Evolutionary conservation across 441 rosid genomes (phyloP).

Genomic region (Gossypium aridum): DNA sequence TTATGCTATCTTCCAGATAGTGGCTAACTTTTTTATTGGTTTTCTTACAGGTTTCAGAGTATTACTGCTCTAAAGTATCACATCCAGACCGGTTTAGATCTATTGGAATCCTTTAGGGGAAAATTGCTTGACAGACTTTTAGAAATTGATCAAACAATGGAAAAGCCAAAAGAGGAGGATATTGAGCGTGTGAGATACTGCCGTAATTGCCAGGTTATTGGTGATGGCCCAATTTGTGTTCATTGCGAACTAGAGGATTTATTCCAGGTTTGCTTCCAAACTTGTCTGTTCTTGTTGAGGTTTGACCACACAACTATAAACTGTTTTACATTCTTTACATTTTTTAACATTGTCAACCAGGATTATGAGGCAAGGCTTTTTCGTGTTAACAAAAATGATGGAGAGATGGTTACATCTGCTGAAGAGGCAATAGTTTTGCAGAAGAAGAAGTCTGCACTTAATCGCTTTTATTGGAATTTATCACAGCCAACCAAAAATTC

Average conservation of each 20-base stretch:
- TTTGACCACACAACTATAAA: slow-evolving; percentile 1
- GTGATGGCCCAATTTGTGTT: slow-evolving; percentile 78
- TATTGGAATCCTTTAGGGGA: slow-evolving; percentile 62
- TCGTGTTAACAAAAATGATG: slow-evolving; percentile 65
- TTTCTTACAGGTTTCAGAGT: slow-evolving; percentile 61
- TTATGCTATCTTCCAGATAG: slow-evolving; percentile 4
- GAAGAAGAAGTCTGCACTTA: slow-evolving; percentile 75
- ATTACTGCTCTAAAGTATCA: slow-evolving; percentile 71
- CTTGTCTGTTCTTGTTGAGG: slow-evolving; percentile 12
- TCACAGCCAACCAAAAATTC: slow-evolving; percentile 39
- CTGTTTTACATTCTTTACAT: slow-evolving; percentile 6
- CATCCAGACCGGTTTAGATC: slow-evolving; percentile 77
- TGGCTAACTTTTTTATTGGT: slow-evolving; percentile 13
- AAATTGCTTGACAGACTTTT: slow-evolving; percentile 51
- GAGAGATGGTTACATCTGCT: slow-evolving; percentile 65
- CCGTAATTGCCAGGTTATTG: slow-evolving; percentile 56
- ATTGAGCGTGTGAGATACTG: slow-evolving; percentile 70
- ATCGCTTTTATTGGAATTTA: slow-evolving; percentile 77
- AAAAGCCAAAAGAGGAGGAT: slow-evolving; percentile 74
- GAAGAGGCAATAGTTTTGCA: slow-evolving; percentile 77
- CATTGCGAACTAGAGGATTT: slow-evolving; percentile 83
- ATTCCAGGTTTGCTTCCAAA: slow-evolving; percentile 57
- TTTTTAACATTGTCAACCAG: slow-evolving; percentile 30
- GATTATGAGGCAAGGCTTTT: slow-evolving; percentile 89
- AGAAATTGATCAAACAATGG: slow-evolving; percentile 81